Percentiles rank a stretch among this genome's conserved stretches.
Conservation (phyloP, 345 rosid genomes). For the Sisymbrium altissimum region DNA sequence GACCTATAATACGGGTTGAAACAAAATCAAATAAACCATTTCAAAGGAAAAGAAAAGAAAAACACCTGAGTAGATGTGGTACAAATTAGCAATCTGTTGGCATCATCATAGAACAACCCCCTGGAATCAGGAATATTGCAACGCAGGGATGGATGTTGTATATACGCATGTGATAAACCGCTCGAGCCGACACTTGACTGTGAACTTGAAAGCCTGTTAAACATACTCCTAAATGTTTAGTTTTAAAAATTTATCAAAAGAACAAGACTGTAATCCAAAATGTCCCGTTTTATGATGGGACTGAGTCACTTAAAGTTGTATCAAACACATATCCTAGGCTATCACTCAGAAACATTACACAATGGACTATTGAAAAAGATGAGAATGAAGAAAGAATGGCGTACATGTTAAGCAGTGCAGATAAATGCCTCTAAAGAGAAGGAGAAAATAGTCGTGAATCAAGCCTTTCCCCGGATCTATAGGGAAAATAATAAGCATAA, state of each 20-base stretch:
- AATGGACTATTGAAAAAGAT: not conserved
- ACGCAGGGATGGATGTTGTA: conserved; percentile 64
- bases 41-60: conserved; percentile 17
- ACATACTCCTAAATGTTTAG: conserved; percentile 37
- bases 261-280: not conserved
- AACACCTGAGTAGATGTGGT: conserved; percentile 64
- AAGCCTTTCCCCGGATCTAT: conserved; percentile 59
- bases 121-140: conserved; percentile 67
- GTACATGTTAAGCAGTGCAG: conserved; percentile 20
- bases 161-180: conserved; percentile 78
- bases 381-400: not conserved
- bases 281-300: not conserved
- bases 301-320: not conserved
- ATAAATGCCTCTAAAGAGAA: conserved; percentile 4
- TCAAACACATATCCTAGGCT: not conserved
- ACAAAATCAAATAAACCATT: not conserved
- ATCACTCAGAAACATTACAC: not conserved
- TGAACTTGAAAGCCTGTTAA: conserved; percentile 65
- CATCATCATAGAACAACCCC: conserved; percentile 89
- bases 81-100: conserved; percentile 64
- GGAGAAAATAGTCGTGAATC: not conserved
- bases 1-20: too few species aligned
- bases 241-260: conserved; percentile 23
- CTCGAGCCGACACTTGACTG: conserved; percentile 58
- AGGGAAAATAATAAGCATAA: conserved; percentile 27